phyloP scores from a whole-genome alignment of 306 rosid species.

The Cyamopsis tetragonoloba region DNA sequence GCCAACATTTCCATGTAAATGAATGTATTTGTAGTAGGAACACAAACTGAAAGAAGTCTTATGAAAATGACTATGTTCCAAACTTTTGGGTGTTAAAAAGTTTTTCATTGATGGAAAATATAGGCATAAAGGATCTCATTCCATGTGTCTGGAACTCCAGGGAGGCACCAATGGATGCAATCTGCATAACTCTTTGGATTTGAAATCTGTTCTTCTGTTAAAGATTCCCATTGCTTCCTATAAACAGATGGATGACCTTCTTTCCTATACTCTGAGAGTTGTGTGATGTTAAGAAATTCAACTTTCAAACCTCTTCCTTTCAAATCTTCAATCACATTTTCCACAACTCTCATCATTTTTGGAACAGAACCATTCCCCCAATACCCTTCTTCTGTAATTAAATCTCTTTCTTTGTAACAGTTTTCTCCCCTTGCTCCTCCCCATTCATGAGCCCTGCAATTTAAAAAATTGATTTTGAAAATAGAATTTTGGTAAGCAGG shows the following conservation, averaged over 20 bases:
- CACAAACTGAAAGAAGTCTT: neutral
- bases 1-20: too few species aligned
- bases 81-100: neutral
- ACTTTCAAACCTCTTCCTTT: constrained; percentile 61
- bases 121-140: constrained; percentile 68
- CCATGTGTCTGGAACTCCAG: constrained; percentile 91
- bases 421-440: constrained; percentile 49
- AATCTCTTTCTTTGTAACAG: constrained; percentile 58
- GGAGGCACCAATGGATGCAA: constrained; percentile 95
- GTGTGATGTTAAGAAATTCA: constrained; percentile 76
- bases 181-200: constrained; percentile 73
- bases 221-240: constrained; percentile 83
- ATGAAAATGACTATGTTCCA: neutral
- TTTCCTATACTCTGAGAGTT: constrained; percentile 76
- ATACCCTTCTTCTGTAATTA: constrained; percentile 48
- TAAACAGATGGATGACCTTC: constrained; percentile 84
- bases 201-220: constrained; percentile 41
- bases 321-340: constrained; percentile 45
- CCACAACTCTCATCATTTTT: constrained; percentile 62
- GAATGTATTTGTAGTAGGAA: too few species aligned
- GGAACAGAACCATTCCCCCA: constrained; percentile 60
- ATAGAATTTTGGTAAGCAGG: too few species aligned
- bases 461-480: too few species aligned
- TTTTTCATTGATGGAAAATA: constrained; percentile 40
- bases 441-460: constrained; percentile 74